Percentiles rank a stretch among this genome's conserved stretches.
These are phyloP conservation scores for Leucaena leucocephala DNA, from an alignment of 306 rosid species.

Conservation along the genomic window DNA sequence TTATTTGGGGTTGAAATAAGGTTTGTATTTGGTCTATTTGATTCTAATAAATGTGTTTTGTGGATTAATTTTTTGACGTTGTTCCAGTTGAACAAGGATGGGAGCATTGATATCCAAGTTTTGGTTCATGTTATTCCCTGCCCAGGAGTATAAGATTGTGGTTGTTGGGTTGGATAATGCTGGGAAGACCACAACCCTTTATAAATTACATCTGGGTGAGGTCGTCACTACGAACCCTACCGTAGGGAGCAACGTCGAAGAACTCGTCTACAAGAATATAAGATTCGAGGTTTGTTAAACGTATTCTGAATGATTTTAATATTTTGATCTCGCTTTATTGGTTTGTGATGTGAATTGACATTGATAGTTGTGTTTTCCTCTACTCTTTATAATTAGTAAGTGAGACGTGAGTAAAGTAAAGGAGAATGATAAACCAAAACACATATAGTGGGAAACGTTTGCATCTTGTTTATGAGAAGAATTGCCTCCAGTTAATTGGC, in stretches of 20 bases:
- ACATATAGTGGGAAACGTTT: background rate
- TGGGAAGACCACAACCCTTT: constrained; percentile 95
- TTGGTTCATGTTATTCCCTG: constrained; percentile 96
- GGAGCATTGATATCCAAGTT: constrained; percentile 79
- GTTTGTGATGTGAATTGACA: constrained; percentile 9
- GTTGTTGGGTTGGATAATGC: constrained; percentile 97
- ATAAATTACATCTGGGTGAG: constrained; percentile 95
- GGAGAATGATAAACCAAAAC: background rate
- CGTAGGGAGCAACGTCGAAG: constrained; percentile 97
- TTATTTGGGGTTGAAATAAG: constrained; percentile 7
- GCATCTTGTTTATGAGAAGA: background rate
- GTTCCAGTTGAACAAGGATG: constrained; percentile 52
- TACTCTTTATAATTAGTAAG: background rate
- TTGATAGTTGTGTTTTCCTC: background rate
- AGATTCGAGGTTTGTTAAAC: constrained; percentile 74
- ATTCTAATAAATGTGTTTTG: constrained; percentile 15
- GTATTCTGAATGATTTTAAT: background rate
- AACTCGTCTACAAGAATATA: constrained; percentile 93
- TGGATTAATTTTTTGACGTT: background rate
- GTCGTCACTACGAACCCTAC: constrained; percentile 97
- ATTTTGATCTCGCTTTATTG: constrained; percentile 16
- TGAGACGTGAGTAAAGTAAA: background rate
- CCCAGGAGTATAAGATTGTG: constrained; percentile 89
- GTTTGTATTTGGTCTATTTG: constrained; percentile 24
- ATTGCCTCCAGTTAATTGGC: background rate